Base-by-base conservation (phyloP, 2,329 filamentous ascomycete species). In the Cadophora sp. region DNA sequence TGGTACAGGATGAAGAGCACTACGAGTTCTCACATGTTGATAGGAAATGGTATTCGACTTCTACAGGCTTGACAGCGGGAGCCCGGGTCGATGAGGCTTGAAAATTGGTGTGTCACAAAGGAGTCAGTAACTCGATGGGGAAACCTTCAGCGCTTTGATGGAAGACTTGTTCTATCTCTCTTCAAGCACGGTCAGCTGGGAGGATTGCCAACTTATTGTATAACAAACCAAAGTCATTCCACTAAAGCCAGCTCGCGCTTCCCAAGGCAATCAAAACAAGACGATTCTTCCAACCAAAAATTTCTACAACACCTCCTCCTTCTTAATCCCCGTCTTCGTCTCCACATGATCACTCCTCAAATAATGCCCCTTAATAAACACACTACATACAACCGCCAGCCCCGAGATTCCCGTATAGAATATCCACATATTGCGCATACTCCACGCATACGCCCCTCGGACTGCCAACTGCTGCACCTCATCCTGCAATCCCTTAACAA, bases 341-440 rank as follows among this genome's bases (percentile, higher is more conserved):
- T 86, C 84, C 1, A 78, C 80, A 71, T 86, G 84, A 71, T 84
- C 83, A 43, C 77, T 81, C 55, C 78, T 83, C 76, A 86, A 70
- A 12, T 78, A 69, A 19, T 70, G 70, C 58, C 83, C 81, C 64
- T 79, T 77, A 61, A 86, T 79, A 65, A 85, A 84, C 6, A 74
- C 63, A 61, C 79, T 81, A 3, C 79, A 79, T 1, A 83, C 48
- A 7, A 85, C 58, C 0, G 79, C 61, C 26, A 67, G 16, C 9
- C 24, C 72, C 3, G 68, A 48, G 5, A 73, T 22, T 12, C 53
- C 50, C 2, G 68, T 66, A 55, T 70, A 74, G 16, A 75, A 34
- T 12, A 75, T 73, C 53, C 62, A 73, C 60, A 74, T 72, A 62
- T 70, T 71, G 9, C 69, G 69, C 62, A 74, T 22, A 58, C 71